Conservation (phyloP, 148 eudicot genomes). For the Nepenthes gracilis region DNA sequence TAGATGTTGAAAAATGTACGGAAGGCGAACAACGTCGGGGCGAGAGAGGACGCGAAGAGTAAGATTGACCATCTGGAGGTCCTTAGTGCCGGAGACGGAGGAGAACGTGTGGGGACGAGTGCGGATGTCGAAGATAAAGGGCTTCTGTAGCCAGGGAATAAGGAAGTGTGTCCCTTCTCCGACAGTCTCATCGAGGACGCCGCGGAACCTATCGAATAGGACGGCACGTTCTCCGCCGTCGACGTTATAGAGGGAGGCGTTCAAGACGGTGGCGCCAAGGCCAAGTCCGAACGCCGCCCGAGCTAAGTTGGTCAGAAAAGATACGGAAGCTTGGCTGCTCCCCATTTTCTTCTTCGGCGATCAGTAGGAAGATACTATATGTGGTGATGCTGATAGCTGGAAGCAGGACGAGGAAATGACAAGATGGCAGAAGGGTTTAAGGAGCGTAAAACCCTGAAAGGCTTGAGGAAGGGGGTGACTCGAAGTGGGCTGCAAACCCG, state of each 20-base stretch:
- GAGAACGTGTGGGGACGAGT: constrained; percentile 78
- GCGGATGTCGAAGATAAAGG: constrained; percentile 79
- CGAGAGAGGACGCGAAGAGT: constrained; percentile 73
- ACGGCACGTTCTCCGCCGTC: constrained; percentile 97
- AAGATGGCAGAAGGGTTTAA: too few species aligned
- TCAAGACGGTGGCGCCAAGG: constrained; percentile 32
- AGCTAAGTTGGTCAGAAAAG: constrained; percentile 26
- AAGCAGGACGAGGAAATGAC: too few species aligned
- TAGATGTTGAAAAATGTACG: constrained; percentile 47
- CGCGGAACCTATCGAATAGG: constrained; percentile 78
- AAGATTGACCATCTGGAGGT: constrained; percentile 91
- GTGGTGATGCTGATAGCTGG: too few species aligned
- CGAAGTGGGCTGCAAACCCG: too few species aligned
- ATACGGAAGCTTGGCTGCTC: constrained; percentile 18
- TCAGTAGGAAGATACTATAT: too few species aligned
- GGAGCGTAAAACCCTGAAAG: too few species aligned
- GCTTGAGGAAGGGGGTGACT: too few species aligned
- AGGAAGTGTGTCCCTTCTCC: constrained; percentile 92
- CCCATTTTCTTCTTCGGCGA: too few species aligned
- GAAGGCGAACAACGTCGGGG: constrained; percentile 47
- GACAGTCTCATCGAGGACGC: constrained; percentile 48
- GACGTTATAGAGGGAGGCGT: constrained; percentile 76
- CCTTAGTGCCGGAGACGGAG: constrained; percentile 81
- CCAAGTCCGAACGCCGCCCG: constrained; percentile 49
- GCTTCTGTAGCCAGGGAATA: constrained; percentile 78